Percentiles rank a stretch among this genome's conserved stretches.
Evolutionary conservation across 306 rosid genomes (phyloP).

Genomic region (Cucurbita moschata): DNA sequence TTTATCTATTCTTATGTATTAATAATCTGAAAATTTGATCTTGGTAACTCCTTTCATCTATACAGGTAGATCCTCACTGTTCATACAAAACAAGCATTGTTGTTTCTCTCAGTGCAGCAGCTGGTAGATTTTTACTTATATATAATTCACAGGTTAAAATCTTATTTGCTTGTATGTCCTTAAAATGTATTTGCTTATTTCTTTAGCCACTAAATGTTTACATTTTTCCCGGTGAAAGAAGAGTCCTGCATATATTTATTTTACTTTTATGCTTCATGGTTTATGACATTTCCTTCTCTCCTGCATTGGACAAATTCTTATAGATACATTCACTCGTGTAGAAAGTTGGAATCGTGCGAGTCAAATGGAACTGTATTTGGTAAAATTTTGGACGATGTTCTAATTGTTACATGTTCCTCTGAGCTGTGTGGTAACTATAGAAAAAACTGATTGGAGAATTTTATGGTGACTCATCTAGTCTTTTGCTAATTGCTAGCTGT

Average conservation of each 20-base stretch:
- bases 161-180: slow-evolving; percentile 1
- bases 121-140: slow-evolving; percentile 67
- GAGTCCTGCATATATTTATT: background rate
- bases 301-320: background rate
- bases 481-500: background rate
- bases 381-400: background rate
- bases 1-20: slow-evolving; percentile 13
- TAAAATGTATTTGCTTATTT: slow-evolving; percentile 2
- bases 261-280: background rate
- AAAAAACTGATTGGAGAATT: background rate
- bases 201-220: background rate
- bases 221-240: background rate
- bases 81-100: slow-evolving; percentile 56
- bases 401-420: background rate
- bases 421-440: background rate
- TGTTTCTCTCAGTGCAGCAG: slow-evolving; percentile 51
- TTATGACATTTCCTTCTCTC: background rate
- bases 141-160: slow-evolving; percentile 63
- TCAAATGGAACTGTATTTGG: background rate
- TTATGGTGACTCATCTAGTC: background rate
- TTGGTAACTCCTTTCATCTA: slow-evolving; percentile 2
- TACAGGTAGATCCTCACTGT: slow-evolving; percentile 96
- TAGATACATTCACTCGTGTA: background rate
- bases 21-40: background rate
- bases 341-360: background rate